A percentile compares a stretch with the other conserved stretches of the same genome.
Conservation (phyloP, 495 filamentous ascomycete species). For the Evernia prunastri region DNA sequence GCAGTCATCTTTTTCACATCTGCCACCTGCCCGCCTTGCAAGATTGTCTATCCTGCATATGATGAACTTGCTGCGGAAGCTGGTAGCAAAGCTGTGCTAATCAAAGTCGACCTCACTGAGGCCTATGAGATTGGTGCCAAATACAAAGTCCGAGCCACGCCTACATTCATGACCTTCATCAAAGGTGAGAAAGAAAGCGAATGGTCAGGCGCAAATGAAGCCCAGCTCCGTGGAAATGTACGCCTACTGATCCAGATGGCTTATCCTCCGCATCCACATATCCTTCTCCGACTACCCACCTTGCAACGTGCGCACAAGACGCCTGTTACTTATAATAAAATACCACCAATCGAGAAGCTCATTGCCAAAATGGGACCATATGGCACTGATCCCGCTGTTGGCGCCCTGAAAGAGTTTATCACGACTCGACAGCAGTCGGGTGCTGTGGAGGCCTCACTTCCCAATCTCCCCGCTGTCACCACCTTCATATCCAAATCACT, state of each 20-base stretch:
- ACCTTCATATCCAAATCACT: constrained; percentile 46
- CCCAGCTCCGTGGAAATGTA: constrained; percentile 64
- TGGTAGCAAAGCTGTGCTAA: constrained; percentile 60
- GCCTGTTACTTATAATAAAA: constrained; percentile 67
- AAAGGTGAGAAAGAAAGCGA: constrained; percentile 67
- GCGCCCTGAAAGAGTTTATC: constrained; percentile 59
- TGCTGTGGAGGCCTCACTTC: constrained; percentile 54
- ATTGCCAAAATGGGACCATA: constrained; percentile 61
- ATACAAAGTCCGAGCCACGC: constrained; percentile 69
- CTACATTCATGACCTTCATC: constrained; percentile 86
- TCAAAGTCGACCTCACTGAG: constrained; percentile 74
- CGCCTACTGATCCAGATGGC: constrained; percentile 69
- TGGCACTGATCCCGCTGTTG: constrained; percentile 46
- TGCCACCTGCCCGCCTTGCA: constrained; percentile 79
- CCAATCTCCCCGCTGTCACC: constrained; percentile 50
- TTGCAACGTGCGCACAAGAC: constrained; percentile 56
- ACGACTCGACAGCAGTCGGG: constrained; percentile 46
- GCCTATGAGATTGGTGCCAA: constrained; percentile 58
- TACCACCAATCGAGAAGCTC: constrained; percentile 79
- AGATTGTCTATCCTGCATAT: constrained; percentile 73
- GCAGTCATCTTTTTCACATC: constrained; percentile 92
- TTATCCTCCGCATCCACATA: constrained; percentile 70
- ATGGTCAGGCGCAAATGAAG: constrained; percentile 72
- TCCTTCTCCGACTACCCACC: constrained; percentile 58
- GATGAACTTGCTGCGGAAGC: constrained; percentile 71